A percentile compares a stretch with the other conserved stretches of the same genome.
These are phyloP conservation scores for Globisporangium lucens DNA, from an alignment of 352 stramenopile species.

Conservation along the genomic window DNA sequence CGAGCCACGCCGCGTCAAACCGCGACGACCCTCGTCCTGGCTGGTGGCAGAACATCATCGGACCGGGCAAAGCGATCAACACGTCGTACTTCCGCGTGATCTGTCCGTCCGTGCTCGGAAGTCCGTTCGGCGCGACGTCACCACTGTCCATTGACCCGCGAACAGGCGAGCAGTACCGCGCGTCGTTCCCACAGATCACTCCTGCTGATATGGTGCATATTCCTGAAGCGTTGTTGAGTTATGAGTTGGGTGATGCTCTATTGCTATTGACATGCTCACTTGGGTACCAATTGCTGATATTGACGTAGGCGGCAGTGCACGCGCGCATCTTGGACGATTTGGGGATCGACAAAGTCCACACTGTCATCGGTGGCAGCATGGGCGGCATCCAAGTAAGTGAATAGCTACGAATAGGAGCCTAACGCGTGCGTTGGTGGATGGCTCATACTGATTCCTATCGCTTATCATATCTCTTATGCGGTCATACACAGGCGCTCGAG, in stretches of 20 bases:
- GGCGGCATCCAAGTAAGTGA: constrained; percentile 54
- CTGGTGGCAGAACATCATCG: constrained; percentile 90
- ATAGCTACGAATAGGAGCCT: not conserved
- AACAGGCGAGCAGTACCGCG: constrained; percentile 62
- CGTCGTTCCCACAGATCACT: constrained; percentile 81
- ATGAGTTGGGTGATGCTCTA: not conserved
- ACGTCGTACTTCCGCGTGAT: constrained; percentile 89
- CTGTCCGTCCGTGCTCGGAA: constrained; percentile 79
- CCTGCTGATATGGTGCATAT: constrained; percentile 69
- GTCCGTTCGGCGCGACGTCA: constrained; percentile 81
- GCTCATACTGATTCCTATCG: not conserved
- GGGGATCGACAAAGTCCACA: constrained; percentile 70
- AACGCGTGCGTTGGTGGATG: not conserved
- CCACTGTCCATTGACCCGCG: constrained; percentile 55
- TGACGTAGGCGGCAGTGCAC: constrained; percentile 52
- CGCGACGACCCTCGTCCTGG: constrained; percentile 70
- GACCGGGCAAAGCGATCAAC: constrained; percentile 82
- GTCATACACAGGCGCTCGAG: constrained; percentile 61
- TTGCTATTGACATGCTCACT: not conserved
- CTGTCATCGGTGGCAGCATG: constrained; percentile 87
- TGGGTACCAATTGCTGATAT: not conserved
- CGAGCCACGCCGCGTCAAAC: constrained; percentile 79
- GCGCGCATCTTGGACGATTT: constrained; percentile 76
- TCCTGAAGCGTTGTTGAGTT: not conserved
- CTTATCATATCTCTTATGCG: not conserved